Conservation (phyloP, 768 basidiomycete species). For the Auricularia sp. region DNA sequence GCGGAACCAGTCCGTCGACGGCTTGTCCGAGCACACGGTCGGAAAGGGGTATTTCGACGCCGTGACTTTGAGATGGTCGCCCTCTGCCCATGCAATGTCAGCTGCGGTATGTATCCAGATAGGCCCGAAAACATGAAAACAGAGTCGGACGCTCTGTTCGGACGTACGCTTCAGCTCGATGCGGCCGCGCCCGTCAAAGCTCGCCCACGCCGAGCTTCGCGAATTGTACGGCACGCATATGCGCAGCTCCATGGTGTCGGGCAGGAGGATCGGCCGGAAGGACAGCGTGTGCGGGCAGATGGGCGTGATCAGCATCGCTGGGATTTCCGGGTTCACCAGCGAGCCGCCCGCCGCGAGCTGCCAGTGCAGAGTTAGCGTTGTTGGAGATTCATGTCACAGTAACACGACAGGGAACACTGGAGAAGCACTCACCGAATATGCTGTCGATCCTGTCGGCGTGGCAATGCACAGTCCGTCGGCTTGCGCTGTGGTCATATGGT, state of each 20-base stretch:
- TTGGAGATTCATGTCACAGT: not conserved
- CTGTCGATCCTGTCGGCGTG: conserved; percentile 96
- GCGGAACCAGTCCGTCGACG: conserved; percentile 98
- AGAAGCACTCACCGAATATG: conserved; percentile 72
- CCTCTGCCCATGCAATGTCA: conserved; percentile 48
- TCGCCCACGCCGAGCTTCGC: conserved; percentile 95
- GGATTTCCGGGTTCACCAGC: conserved; percentile 95
- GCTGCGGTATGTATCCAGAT: not conserved
- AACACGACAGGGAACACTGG: too few species aligned
- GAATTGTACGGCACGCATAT: conserved; percentile 99
- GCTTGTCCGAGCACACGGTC: conserved; percentile 94
- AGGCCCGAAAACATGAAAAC: too few species aligned
- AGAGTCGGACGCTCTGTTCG: not conserved
- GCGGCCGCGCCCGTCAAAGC: conserved; percentile 93
- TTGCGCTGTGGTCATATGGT: conserved; percentile 98
- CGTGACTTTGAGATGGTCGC: conserved; percentile 96
- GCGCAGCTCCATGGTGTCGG: conserved; percentile 95
- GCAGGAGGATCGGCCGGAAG: conserved; percentile 96
- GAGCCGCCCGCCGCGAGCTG: conserved; percentile 94
- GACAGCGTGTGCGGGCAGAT: conserved; percentile 98
- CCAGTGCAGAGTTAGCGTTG: conserved; percentile 9
- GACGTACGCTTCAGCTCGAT: conserved; percentile 88
- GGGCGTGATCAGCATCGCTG: conserved; percentile 90
- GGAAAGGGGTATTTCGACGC: conserved; percentile 98
- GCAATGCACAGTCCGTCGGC: conserved; percentile 92